Evolutionary conservation across 306 rosid genomes (phyloP).

Genomic region (Benincasa hispida): DNA sequence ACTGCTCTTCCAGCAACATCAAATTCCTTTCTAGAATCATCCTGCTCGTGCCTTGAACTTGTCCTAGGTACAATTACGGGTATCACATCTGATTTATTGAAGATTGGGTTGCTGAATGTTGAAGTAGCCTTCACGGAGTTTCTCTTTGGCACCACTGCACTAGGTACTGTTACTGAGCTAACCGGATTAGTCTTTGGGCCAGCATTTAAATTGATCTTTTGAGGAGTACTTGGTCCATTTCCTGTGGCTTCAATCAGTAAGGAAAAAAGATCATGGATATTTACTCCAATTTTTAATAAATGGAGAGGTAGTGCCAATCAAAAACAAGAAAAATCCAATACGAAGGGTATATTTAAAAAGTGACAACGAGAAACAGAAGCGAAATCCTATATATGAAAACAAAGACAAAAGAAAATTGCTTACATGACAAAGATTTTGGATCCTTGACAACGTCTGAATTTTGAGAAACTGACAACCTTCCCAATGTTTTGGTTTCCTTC

Average conservation of each 20-base stretch:
- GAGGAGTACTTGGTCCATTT: conserved; percentile 86
- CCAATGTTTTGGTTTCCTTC: conserved; percentile 79
- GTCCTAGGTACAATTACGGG: conserved; percentile 95
- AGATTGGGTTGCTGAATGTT: conserved; percentile 29
- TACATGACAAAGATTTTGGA: conserved; percentile 67
- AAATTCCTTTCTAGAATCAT: conserved; percentile 69
- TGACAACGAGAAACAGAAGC: neutral
- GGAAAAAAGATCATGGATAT: neutral
- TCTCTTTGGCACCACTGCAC: conserved; percentile 48
- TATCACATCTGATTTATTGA: conserved; percentile 60
- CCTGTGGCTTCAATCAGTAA: conserved; percentile 70
- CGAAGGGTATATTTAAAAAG: conserved; percentile 10
- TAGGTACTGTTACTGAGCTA: conserved; percentile 48
- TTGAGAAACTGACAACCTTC: conserved; percentile 85
- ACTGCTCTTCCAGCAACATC: conserved; percentile 54
- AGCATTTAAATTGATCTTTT: conserved; percentile 53
- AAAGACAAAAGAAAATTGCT: conserved; percentile 13
- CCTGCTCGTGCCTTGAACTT: conserved; percentile 47
- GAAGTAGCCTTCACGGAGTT: conserved; percentile 49
- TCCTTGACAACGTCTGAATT: conserved; percentile 77
- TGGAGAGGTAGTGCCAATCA: neutral
- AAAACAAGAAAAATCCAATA: neutral
- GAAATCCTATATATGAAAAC: conserved; percentile 11
- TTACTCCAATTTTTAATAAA: neutral
- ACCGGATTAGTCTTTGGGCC: conserved; percentile 44